Conservation (phyloP, 768 basidiomycete genomes). For the Boletus reticulatus region DNA sequence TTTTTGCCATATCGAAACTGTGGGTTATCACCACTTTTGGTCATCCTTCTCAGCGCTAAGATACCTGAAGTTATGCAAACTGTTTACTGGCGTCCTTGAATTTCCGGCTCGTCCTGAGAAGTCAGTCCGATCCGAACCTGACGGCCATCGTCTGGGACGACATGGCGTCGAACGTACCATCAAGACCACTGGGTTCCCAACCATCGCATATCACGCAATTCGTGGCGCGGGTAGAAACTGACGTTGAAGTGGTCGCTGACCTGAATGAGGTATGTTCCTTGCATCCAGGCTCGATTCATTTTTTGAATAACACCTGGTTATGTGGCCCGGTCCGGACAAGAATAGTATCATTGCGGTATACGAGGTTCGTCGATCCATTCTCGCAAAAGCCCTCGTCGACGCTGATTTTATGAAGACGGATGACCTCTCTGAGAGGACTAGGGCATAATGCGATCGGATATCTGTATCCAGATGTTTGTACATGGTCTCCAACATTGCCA, state of each 20-base stretch:
- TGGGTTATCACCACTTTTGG: not conserved
- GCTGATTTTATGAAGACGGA: not conserved
- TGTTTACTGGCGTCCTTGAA: conserved; percentile 9
- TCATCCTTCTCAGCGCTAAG: not conserved
- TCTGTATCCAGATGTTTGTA: no score
- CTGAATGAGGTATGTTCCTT: not conserved
- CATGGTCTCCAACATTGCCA: no score
- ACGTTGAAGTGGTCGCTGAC: not conserved
- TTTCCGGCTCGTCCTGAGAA: conserved; percentile 6
- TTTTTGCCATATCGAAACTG: conserved; percentile 15
- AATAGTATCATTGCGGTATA: no score
- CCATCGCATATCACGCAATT: not conserved
- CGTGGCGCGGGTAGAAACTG: not conserved
- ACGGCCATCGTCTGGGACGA: not conserved
- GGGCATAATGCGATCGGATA: no score
- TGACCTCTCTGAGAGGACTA: not conserved
- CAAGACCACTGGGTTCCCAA: not conserved
- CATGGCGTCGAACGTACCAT: not conserved
- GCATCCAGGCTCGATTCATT: no score
- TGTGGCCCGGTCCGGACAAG: no score
- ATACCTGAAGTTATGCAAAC: conserved; percentile 14
- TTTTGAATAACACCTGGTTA: no score
- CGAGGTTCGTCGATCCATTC: no score
- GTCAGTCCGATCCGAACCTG: not conserved
- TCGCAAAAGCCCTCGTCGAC: no score